Evolutionary conservation across 2,329 filamentous ascomycete genomes (phyloP).

Genomic region (Ophiostoma perfectum): DNA sequence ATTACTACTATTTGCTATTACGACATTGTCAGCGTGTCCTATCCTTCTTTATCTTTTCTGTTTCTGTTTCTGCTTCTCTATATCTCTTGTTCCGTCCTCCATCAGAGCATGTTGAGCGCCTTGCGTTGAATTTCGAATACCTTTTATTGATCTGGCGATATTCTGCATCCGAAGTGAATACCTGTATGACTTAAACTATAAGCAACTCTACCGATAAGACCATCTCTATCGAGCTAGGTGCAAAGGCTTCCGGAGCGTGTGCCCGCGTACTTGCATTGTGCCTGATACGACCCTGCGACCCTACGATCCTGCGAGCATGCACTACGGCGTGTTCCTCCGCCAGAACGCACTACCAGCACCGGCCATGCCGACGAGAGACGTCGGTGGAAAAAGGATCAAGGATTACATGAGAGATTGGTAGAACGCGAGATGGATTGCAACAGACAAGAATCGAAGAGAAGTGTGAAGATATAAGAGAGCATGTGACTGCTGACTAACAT

Average conservation of each 20-base stretch:
- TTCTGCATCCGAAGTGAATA: background rate
- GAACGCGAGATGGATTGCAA: background rate
- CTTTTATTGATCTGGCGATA: background rate
- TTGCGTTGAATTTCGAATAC: background rate
- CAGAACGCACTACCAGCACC: background rate
- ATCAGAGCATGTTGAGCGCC: slow-evolving; percentile 11
- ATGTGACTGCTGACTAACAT: background rate
- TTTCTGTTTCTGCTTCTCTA: background rate
- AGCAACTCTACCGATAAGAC: background rate
- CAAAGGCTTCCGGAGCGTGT: no score
- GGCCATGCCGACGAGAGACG: background rate
- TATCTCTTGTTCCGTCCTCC: background rate
- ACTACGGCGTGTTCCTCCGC: background rate
- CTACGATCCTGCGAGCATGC: background rate
- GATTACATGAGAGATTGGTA: background rate
- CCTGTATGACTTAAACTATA: background rate
- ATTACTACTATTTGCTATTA: background rate
- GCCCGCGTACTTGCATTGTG: background rate
- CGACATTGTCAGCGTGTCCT: slow-evolving; percentile 9
- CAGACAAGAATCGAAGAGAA: background rate
- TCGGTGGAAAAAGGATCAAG: background rate
- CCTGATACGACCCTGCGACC: slow-evolving; percentile 1
- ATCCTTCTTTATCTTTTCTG: background rate
- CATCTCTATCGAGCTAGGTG: background rate
- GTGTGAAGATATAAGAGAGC: background rate